Base-by-base conservation (phyloP, 108 stramenopile genomes). In the Mayamaea pseudoterrestris region DNA sequence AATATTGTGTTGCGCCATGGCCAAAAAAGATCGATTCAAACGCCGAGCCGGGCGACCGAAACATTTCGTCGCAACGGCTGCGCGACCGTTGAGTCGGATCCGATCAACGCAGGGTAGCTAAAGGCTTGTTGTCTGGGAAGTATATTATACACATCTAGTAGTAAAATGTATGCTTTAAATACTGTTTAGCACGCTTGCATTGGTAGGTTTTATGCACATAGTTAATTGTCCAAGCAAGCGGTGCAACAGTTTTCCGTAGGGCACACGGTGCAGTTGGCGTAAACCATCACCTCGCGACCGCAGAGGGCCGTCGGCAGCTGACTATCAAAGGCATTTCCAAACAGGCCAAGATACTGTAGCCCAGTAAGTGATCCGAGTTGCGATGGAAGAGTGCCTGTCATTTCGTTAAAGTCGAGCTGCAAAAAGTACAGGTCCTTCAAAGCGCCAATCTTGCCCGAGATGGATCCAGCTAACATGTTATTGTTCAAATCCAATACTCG, bases 331-430 rank as follows among this genome's bases (percentile, higher is more conserved):
- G 43, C 53, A 47, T 60, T 64, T 13, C 47, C 50, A 41, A 56
- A 60, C 2, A 60, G 24, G 0, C 58, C 55, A 37, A 72, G 53
- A 34, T 50, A 67, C 28, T 55, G 46, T 7, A 72, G 41, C 14
- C 55, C 30, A 17, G 30, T 16, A 18, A 80, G 35, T 24, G 58
- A 45, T 21, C 62, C 71, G 23, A 81, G 3, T 29, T 76, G 63
- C 1, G 72, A 53, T 3, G 80, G 80, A 12, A 81, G 71, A 3
- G 63, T 65, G 26, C 75, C 80, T 27, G 30, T 57, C 25, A 81
- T 47, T 28, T 47, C 30, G 45, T 74, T 77, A 21, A 53, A 59
- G 32, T 74, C 67, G 1, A 76, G 21, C 30, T 66, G 60, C 7
- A 71, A 47, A 40, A 60, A 68, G 6, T 53, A 52, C 35, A 77